A percentile compares a stretch with the other conserved stretches of the same genome.
Evolutionary conservation across 2,329 filamentous ascomycete species (phyloP).

Genomic region (Ophiostoma fasciatum): DNA sequence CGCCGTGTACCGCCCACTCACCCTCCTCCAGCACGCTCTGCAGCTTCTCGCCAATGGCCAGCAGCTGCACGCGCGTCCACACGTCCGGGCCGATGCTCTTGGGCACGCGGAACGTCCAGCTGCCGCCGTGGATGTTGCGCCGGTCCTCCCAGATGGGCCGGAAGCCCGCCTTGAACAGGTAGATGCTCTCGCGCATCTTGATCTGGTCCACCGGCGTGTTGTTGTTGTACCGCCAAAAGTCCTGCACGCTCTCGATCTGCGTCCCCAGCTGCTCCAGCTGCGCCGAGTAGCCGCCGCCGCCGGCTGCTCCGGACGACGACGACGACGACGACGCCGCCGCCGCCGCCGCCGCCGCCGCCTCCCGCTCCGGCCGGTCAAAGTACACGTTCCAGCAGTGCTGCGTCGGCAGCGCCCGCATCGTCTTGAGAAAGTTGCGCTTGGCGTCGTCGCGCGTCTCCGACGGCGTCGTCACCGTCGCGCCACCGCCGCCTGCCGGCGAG

Average conservation of each 20-base stretch:
- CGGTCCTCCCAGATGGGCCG: constrained; percentile 72
- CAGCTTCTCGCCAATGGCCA: constrained; percentile 71
- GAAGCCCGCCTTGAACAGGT: constrained; percentile 67
- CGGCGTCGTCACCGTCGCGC: constrained; percentile 41
- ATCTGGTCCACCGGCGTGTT: constrained; percentile 65
- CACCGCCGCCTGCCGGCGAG: constrained; percentile 44
- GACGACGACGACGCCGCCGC: constrained; percentile 12
- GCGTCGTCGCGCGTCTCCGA: constrained; percentile 62
- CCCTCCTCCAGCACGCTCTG: constrained; percentile 58
- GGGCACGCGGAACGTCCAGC: constrained; percentile 83
- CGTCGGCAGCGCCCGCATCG: constrained; percentile 56
- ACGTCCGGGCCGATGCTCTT: constrained; percentile 59
- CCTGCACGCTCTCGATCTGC: constrained; percentile 66
- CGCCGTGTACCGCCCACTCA: constrained; percentile 33
- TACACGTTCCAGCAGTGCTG: constrained; percentile 70
- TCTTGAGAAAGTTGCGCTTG: constrained; percentile 70
- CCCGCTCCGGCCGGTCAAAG: constrained; percentile 34
- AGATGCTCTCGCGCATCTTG: constrained; percentile 62
- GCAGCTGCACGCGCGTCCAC: constrained; percentile 68
- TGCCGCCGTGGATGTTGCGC: constrained; percentile 71
- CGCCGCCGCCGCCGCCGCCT: not conserved
- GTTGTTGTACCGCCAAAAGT: constrained; percentile 74
- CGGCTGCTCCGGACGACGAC: too few relatives aligned
- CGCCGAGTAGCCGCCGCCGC: constrained; percentile 26
- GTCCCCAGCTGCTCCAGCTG: constrained; percentile 47